These are phyloP conservation scores for Colletotrichum nymphaeae DNA, from an alignment of 2,329 filamentous ascomycete species.

Conservation along the genomic window DNA sequence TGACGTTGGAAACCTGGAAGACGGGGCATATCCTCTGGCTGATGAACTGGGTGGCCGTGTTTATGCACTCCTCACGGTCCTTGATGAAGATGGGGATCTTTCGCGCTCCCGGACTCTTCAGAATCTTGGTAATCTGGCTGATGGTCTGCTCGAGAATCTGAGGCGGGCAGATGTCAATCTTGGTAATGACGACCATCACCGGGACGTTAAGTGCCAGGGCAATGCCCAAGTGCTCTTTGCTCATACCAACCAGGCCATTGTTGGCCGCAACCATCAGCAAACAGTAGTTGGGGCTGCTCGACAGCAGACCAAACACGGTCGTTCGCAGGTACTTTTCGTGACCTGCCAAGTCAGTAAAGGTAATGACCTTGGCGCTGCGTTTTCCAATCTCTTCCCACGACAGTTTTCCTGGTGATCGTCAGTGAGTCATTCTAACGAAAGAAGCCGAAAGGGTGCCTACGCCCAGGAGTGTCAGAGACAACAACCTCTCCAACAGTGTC, in stretches of 20 bases:
- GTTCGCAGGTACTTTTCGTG: conserved; percentile 96
- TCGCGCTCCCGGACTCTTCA: conserved; percentile 91
- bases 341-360: conserved; percentile 94
- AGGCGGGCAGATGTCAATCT: conserved; percentile 97
- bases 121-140: conserved; percentile 88
- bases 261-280: conserved; percentile 98
- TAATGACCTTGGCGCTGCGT: conserved; percentile 94
- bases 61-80: conserved; percentile 89
- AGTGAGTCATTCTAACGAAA: conserved; percentile 21
- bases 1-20: conserved; percentile 98
- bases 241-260: conserved; percentile 97
- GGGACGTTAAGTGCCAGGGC: conserved; percentile 95
- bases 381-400: conserved; percentile 99
- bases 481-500: conserved; percentile 88
- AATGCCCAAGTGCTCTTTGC: conserved; percentile 96
- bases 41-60: conserved; percentile 95
- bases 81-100: conserved; percentile 98
- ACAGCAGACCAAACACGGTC: conserved; percentile 94
- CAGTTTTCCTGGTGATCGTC: conserved; percentile 61
- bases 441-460: conserved; percentile 60
- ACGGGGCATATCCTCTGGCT: conserved; percentile 95
- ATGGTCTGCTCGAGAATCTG: conserved; percentile 96
- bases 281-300: conserved; percentile 96
- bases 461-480: conserved; percentile 82
- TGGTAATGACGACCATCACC: conserved; percentile 97